Evolutionary conservation across 2,329 filamentous ascomycete species (phyloP), one percentile per base, ranked within the genome.

Genomic region (Aspergillus brunneoviolaceus): DNA sequence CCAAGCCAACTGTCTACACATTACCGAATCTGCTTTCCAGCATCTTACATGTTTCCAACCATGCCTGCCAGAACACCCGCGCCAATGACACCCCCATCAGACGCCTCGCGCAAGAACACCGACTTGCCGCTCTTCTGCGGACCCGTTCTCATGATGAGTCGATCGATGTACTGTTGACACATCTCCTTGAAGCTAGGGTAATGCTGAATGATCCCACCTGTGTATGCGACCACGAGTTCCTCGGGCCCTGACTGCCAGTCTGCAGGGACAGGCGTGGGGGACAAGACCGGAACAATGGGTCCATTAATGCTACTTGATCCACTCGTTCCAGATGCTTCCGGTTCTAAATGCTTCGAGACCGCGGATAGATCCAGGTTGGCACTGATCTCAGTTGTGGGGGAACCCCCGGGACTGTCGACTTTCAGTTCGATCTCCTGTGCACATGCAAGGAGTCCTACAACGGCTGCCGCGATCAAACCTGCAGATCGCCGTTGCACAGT

Each of bases 171-270:
- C 14, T 76, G 69, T 72, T 92, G 89, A 64, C 88, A 91, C 67
- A 89, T 88, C 49, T 79, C 76, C 48, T 90, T 79, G 74, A 91
- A 92, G 66, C 89, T 84, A 51, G 90, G 89, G 68, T 92, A 92
- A 68, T 90, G 86, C n/a, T 87, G 85, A 60, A 93, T 93, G 69
- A 90, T 92, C 6, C 89, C 89, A 33, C 90, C 90, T 0, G 90
- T 92, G 70, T 91, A 93, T 1, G 90, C 90, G 23, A 93, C 88
- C 1, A 91, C 87, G 31, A 94, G 74, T 66, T 91, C 87, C 62
- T 86, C 82, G 0, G 77, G 74, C 7, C 76, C 77, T 4, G 76
- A 78, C 52, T 76, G 72, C 77, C 77, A 79, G 61, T 76, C 76
- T 9, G 70, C 65, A 19, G 74, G 70, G 1, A 69, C 67, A 12